Evolutionary conservation across 2,329 filamentous ascomycete genomes (phyloP).

Genomic region (Colletotrichum liriopes): DNA sequence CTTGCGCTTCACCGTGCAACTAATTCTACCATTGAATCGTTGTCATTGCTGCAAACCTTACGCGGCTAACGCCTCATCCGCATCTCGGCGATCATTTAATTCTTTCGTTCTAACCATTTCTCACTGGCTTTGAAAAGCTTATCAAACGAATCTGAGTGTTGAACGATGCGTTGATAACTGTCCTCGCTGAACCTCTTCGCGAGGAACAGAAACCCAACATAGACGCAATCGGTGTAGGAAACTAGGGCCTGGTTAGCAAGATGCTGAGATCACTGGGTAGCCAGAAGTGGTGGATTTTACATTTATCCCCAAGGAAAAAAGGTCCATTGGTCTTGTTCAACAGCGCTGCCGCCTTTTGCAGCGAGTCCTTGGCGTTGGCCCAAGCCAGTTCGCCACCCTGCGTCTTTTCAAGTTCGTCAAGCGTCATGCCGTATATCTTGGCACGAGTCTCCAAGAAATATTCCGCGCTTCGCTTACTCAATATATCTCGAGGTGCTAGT

Average conservation of each 20-base stretch:
- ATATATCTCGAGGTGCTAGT: slow-evolving; percentile 63
- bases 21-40: too few species aligned
- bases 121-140: slow-evolving; percentile 33
- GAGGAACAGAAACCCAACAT: slow-evolving; percentile 65
- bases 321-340: slow-evolving; percentile 73
- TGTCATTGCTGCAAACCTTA: not conserved
- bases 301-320: slow-evolving; percentile 71
- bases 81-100: not conserved
- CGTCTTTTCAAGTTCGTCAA: slow-evolving; percentile 65
- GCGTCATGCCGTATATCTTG: slow-evolving; percentile 64
- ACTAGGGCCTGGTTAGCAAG: not conserved
- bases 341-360: slow-evolving; percentile 58
- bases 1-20: not conserved
- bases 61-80: too few species aligned
- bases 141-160: slow-evolving; percentile 29
- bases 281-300: slow-evolving; percentile 50
- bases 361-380: slow-evolving; percentile 56
- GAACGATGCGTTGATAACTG: slow-evolving; percentile 56
- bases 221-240: slow-evolving; percentile 71
- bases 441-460: slow-evolving; percentile 72
- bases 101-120: slow-evolving; percentile 28
- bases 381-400: slow-evolving; percentile 67
- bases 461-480: slow-evolving; percentile 64
- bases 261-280: too few species aligned
- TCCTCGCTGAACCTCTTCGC: slow-evolving; percentile 55